Base-by-base conservation (phyloP, 352 stramenopile species). In the Globisporangium viniferum region DNA sequence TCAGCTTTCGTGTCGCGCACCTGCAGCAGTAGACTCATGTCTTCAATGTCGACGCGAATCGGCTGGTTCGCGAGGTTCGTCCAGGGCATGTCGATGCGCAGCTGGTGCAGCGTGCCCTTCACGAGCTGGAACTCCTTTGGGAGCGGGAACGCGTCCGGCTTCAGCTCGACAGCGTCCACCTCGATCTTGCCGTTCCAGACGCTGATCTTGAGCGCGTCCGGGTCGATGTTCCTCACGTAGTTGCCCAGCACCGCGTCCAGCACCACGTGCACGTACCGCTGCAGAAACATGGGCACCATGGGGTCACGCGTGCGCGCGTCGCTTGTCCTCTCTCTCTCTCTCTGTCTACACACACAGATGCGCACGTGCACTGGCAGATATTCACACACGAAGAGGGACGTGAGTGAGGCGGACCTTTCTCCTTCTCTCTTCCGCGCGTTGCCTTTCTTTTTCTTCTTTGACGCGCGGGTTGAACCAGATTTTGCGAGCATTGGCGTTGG, bases 181-280 rank as follows among this genome's bases (percentile, higher is more conserved):
- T 93, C 83, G 68, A 95, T 89, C 78, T 92, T 86, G 54, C 87
- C 87, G 64, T 89, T 93, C 87, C 87, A 95, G 12, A 95, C 81
- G 72, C 82, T 91, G 76, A 95, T 92, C 75, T 91, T 84, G 48
- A 95, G 75, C 58, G 85, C 78, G 61, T 90, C 82, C n/a, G 87
- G 84, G 70, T 95, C 87, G 67, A 93, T 91, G 77, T 95, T 91
- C 77, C 93, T 93, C 18, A 95, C 84, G 68, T 95, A 95, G 67
- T 74, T 88, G 46, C 87, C 87, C 57, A 95, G 81, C 62, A 95
- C 80, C 14, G 85, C 86, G 62, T 95, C 86, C 72, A 95, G 78
- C 69, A 93, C 81, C 57, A 91, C 79, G 73, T 92, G 85, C 72
- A 90, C 82, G 70, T 95, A 95, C 67, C 87, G 83, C 79, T 95